Evolutionary conservation across 768 basidiomycete species (phyloP), one percentile per base, ranked within the genome.

Genomic region (Leccinum incarnatum): DNA sequence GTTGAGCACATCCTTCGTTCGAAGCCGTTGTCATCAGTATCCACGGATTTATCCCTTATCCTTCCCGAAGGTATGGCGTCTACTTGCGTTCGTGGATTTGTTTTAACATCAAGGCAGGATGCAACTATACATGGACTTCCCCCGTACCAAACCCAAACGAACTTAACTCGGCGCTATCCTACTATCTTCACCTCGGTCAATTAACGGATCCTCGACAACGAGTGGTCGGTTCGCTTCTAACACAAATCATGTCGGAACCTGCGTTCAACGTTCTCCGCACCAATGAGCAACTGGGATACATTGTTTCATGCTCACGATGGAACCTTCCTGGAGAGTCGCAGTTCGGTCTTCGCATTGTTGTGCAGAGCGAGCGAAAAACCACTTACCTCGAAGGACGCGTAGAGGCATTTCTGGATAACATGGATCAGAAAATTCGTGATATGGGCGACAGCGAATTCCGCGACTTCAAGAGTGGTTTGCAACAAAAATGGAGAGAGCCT

Each of bases 271-370:
- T 87, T 23, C 82, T 99, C 30, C 87, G 97, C 29, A 98, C 95
- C 4, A 87, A 93, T 69, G 93, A 98, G 69, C 97, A 99, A 72
- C 81, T 99, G 1, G 97, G 97, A 5, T 99, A 99, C 71, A 81
- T 97, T 46, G 95, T 97, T 36, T 82, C 79, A 9, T 86, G 83
- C 62, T 77, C 78, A 1, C 69, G 75, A 30, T 85, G 83, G 82
- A 69, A 77, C 10, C 72, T 89, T 46, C 69, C 81, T 45, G 88
- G 90, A n/a, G 77, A 83, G 2, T 86, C 83, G 48, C 83, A 89
- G 60, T 81, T 83, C 61, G 94, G 95, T 7, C 74, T 95, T 60
- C 84, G 91, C 46, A 82, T 98, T 54, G 77, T 94, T 7, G 82
- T 98, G 30, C 97, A 99, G 75, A 92, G 90, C 69, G 95, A 98